Base-by-base conservation (phyloP, 805 yeast species). In the Brettanomyces bruxellensis region DNA sequence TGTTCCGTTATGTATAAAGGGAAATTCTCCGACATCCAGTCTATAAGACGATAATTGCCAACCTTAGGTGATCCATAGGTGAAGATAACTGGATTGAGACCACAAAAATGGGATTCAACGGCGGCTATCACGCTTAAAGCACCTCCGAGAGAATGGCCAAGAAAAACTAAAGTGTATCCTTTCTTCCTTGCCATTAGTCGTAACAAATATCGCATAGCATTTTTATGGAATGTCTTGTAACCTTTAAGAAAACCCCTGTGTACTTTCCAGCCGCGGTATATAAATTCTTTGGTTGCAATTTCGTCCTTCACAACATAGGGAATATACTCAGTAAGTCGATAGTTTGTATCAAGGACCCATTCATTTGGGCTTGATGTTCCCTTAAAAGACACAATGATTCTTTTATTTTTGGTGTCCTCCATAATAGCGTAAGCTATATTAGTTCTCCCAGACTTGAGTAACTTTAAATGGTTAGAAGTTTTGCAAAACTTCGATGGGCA, bases 91-190 rank as follows among this genome's bases (percentile, higher is more conserved):
- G 86, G 85, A 4, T 73, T 58, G 47, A 65, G 65, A 0, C 86
- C 88, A 57, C 75, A 53, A 14, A 78, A 55, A 46, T 70, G 64
- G 42, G 81, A 68, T 54, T 84, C 91, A n/a, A 79, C 66, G 0
- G 84, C 89, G 4, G 76, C 72, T 35, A 84, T 59, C 28, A 70
- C 65, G 1, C 88, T 81, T 43, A 82, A 60, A 0, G 88, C 89
- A 9, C 82, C 93, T 1, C 79, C 79, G 42, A 73, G 55, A 1
- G 78, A 73, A 54, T 74, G 79, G 1, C 79, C 79, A 14, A 65
- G 50, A 5, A 73, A 58, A n/a, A 62, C 59, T 6, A 73, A 46
- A 23, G 63, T 52, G 56, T 68, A 69, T 34, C 56, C 59, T 0
- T 65, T 64, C 51, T 54, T 34, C 5, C 38, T 5, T n/a, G 38